These are phyloP conservation scores for Collybia nuda DNA, from an alignment of 768 basidiomycete genomes.

Conservation along the genomic window DNA sequence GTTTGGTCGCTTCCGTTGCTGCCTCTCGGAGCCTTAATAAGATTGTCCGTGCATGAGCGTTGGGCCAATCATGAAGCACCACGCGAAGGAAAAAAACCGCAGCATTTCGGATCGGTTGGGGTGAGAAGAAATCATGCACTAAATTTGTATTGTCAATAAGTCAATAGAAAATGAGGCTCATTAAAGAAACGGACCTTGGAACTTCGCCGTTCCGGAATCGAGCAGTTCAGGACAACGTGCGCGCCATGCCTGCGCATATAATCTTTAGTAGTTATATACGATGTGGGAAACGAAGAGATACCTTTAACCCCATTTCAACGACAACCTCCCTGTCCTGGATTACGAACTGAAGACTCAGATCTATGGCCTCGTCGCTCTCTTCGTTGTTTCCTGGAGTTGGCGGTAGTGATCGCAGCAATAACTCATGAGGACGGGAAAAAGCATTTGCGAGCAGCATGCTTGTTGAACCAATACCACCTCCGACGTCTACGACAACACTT, in stretches of 20 bases:
- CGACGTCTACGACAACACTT: slow-evolving; percentile 63
- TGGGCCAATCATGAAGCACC: slow-evolving; percentile 80
- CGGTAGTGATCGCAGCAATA: background rate
- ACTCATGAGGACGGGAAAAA: slow-evolving; percentile 20
- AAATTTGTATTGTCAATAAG: slow-evolving; percentile 1
- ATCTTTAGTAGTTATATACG: background rate
- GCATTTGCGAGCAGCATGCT: slow-evolving; percentile 37
- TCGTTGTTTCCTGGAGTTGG: slow-evolving; percentile 1
- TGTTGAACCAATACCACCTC: slow-evolving; percentile 63
- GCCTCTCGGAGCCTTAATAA: slow-evolving; percentile 44
- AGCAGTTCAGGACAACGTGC: slow-evolving; percentile 58
- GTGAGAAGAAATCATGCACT: slow-evolving; percentile 78
- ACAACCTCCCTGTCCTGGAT: slow-evolving; percentile 63
- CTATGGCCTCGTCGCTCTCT: slow-evolving; percentile 16
- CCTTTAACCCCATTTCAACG: slow-evolving; percentile 51
- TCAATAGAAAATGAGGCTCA: background rate
- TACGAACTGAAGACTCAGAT: slow-evolving; percentile 42
- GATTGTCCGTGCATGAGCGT: slow-evolving; percentile 49
- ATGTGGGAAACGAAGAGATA: slow-evolving; percentile 20
- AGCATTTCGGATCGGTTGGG: slow-evolving; percentile 53
- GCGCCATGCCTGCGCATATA: slow-evolving; percentile 49
- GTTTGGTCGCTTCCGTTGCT: slow-evolving; percentile 50
- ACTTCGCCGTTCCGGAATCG: slow-evolving; percentile 48
- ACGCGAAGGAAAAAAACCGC: slow-evolving; percentile 71
- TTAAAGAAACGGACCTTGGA: slow-evolving; percentile 41